Conservation (phyloP, 2,329 filamentous ascomycete species). For the Shiraia sp. region DNA sequence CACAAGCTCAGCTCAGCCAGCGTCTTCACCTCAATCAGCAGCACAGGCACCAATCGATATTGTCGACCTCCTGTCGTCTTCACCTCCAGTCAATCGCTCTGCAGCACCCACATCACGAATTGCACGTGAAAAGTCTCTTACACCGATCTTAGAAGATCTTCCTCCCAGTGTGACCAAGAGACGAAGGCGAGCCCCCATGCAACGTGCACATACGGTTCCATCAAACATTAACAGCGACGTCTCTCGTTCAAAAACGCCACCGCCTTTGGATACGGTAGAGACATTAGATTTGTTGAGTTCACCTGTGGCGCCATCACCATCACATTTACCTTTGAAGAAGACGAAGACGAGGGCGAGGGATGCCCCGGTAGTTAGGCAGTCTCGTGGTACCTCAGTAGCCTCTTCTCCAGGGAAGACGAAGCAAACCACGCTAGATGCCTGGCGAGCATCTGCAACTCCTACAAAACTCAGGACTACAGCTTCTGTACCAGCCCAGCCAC, state of each 20-base stretch:
- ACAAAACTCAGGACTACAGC: constrained; percentile 17
- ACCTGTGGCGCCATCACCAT: constrained; percentile 25
- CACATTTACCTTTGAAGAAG: constrained; percentile 30
- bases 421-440: constrained; percentile 39
- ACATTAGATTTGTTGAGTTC: constrained; percentile 32
- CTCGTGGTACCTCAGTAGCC: constrained; percentile 16
- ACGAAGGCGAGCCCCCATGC: constrained; percentile 34
- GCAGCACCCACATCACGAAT: constrained; percentile 1
- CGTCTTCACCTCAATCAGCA: constrained; percentile 3
- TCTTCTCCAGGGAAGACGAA: constrained; percentile 22
- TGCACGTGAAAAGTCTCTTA: constrained; percentile 17
- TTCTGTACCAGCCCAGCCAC: constrained; percentile 7
- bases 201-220: constrained; percentile 39
- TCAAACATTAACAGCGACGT: constrained; percentile 9
- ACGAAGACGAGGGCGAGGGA: constrained; percentile 15
- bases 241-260: constrained; percentile 23
- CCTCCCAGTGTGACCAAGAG: constrained; percentile 38
- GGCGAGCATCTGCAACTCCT: constrained; percentile 32
- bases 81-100: constrained; percentile 19
- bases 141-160: constrained; percentile 24
- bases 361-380: constrained; percentile 5
- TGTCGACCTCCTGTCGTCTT: constrained; percentile 36
- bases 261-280: constrained; percentile 24
- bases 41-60: constrained; percentile 8
- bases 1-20: background rate